Evolutionary conservation across 1,139 yeast species (phyloP).

Genomic region (Pneumocystis sp.): DNA sequence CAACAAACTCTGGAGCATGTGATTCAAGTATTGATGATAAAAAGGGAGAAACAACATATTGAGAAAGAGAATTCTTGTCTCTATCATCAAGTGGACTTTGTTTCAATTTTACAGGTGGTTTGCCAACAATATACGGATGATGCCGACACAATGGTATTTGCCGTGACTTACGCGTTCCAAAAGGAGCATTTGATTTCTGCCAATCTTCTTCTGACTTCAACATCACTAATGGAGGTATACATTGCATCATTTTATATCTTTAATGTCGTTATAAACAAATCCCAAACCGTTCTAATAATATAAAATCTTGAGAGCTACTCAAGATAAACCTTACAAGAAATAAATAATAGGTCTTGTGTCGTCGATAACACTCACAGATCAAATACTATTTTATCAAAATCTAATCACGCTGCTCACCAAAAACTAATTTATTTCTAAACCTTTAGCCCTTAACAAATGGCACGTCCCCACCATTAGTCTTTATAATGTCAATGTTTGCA

Average conservation of each 20-base stretch:
- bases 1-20: neutral
- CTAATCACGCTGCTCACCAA: neutral
- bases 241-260: neutral
- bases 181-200: neutral
- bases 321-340: neutral
- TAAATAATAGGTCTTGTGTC: neutral
- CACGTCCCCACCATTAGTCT: neutral
- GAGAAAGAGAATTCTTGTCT: neutral
- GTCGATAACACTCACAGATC: neutral
- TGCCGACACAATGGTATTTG: neutral
- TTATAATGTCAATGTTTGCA: neutral
- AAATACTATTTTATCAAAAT: neutral
- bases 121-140: neutral
- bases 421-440: neutral
- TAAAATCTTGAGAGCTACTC: neutral
- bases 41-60: neutral
- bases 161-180: neutral
- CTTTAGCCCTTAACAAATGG: neutral
- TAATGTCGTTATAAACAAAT: neutral
- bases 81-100: neutral
- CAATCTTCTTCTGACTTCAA: neutral
- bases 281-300: neutral
- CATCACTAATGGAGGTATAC: neutral
- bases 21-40: neutral
- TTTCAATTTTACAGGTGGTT: neutral